Evolutionary conservation across 2,329 filamentous ascomycete genomes (phyloP).

Genomic region (Cladophialophora carrionii): DNA sequence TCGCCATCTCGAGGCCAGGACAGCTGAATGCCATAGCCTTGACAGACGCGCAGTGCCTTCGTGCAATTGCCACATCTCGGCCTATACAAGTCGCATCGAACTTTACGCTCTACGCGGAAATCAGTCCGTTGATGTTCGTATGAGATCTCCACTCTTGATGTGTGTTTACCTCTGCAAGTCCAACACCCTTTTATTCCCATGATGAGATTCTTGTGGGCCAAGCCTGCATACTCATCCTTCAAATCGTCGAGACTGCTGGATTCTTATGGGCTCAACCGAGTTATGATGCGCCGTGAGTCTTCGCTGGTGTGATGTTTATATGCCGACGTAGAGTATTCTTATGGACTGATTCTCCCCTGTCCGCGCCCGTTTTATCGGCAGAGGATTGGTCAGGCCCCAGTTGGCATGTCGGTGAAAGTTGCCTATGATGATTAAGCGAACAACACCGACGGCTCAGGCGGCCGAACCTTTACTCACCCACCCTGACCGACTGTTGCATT

Average conservation of each 20-base stretch:
- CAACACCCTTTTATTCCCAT: neutral
- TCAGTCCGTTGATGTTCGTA: neutral
- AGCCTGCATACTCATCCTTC: neutral
- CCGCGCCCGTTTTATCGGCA: neutral
- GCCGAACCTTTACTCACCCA: too few species aligned
- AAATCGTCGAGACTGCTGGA: neutral
- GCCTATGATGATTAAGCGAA: neutral
- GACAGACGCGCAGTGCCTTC: conserved; percentile 31
- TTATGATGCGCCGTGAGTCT: neutral
- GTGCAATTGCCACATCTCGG: conserved; percentile 33
- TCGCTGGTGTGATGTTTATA: neutral
- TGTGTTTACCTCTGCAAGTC: neutral
- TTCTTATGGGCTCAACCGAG: neutral
- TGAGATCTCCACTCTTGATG: neutral
- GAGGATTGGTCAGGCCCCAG: neutral
- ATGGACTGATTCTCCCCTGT: neutral
- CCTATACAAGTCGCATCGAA: neutral
- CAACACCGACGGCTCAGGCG: neutral
- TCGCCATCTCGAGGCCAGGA: conserved; percentile 34
- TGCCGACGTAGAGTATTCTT: neutral
- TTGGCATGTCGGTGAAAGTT: neutral
- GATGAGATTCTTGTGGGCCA: neutral
- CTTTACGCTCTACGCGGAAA: neutral
- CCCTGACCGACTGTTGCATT: too few species aligned
- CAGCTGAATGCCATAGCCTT: conserved; percentile 33